Evolutionary conservation across 139 green algal species (phyloP).

Genomic region (Cymbomonas tetramitiformis): DNA sequence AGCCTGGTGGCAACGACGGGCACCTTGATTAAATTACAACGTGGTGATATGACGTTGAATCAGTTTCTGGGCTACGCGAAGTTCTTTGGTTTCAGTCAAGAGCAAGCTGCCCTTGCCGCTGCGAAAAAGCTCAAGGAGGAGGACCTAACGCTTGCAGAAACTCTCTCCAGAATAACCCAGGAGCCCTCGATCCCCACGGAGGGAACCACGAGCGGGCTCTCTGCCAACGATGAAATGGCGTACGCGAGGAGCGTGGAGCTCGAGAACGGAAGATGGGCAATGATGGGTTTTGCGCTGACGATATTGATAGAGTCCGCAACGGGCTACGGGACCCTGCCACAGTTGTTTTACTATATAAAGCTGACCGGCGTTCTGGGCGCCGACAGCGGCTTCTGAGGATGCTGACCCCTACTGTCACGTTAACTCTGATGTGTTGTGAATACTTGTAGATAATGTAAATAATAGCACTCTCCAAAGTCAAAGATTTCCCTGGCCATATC

Average conservation of each 20-base stretch:
- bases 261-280: conserved; percentile 6
- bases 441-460: no score
- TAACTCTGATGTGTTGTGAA: no score
- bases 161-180: neutral
- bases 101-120: neutral
- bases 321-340: neutral
- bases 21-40: neutral
- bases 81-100: neutral
- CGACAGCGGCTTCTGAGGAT: neutral
- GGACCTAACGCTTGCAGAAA: neutral
- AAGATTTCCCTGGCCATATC: no score
- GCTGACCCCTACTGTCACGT: no score
- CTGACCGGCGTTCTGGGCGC: neutral
- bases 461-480: no score
- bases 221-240: neutral
- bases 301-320: conserved; percentile 3
- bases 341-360: neutral
- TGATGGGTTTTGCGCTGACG: conserved; percentile 1
- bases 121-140: neutral
- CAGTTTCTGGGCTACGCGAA: neutral
- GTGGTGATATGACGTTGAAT: neutral
- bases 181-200: neutral
- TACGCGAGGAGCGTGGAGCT: conserved; percentile 4
- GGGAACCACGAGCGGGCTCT: neutral
- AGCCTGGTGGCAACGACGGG: neutral